Conservation (phyloP, 345 rosid genomes). For the Melaleuca quinquenervia region DNA sequence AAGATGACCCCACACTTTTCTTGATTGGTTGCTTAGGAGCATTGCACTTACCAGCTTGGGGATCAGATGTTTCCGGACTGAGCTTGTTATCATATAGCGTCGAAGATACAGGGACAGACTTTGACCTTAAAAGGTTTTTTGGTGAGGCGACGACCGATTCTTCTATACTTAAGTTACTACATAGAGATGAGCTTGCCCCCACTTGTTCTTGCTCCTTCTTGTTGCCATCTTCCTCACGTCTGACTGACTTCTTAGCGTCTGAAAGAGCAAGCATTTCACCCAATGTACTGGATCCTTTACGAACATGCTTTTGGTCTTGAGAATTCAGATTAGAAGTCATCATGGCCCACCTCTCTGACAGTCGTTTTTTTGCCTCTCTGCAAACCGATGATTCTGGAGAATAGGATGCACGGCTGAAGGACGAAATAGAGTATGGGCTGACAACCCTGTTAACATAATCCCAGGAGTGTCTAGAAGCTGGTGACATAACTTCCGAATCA, state of each 20-base stretch:
- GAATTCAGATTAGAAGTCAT: constrained; percentile 58
- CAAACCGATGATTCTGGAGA: constrained; percentile 91
- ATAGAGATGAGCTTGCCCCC: constrained; percentile 41
- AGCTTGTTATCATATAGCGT: constrained; percentile 27
- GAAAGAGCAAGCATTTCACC: constrained; percentile 97
- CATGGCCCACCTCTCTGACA: constrained; percentile 96
- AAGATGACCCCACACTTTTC: constrained; percentile 49
- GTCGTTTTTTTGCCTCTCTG: constrained; percentile 63
- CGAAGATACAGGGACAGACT: constrained; percentile 68
- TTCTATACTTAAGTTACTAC: constrained; percentile 29
- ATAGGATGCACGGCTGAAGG: constrained; percentile 59
- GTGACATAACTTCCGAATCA: constrained; percentile 71
- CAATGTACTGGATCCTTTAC: constrained; percentile 64
- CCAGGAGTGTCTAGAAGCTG: constrained; percentile 79
- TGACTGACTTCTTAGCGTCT: constrained; percentile 30
- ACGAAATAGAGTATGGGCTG: constrained; percentile 56
- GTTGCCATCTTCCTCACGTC: constrained; percentile 23
- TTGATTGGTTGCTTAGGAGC: constrained; percentile 35
- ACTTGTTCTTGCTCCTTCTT: constrained; percentile 28
- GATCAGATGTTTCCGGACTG: constrained; percentile 30
- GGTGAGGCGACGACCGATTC: constrained; percentile 30
- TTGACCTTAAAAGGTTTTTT: constrained; percentile 54
- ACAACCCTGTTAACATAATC: constrained; percentile 61
- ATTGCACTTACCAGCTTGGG: constrained; percentile 22
- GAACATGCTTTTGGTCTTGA: constrained; percentile 31